Percentiles rank a stretch among this genome's conserved stretches.
Conservation (phyloP, 345 rosid species). For the Raphanus raphanistrum region DNA sequence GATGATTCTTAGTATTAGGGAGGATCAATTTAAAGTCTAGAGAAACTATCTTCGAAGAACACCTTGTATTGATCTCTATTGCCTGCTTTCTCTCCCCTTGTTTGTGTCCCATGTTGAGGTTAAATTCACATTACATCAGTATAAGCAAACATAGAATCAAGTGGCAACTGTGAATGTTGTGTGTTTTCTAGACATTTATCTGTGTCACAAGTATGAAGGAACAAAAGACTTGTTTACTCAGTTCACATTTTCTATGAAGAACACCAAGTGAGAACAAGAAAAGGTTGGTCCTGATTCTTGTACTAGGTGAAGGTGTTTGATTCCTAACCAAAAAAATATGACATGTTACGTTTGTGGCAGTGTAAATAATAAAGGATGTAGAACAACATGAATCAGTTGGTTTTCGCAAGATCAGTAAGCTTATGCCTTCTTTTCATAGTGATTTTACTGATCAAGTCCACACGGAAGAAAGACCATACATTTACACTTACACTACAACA, state of each 20-base stretch:
- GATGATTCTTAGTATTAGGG: conserved; percentile 38
- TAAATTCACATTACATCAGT: conserved; percentile 1
- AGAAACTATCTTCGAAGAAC: neutral
- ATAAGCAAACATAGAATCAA: conserved; percentile 1
- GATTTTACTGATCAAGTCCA: conserved; percentile 38
- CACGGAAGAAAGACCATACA: conserved; percentile 40
- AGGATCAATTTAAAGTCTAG: neutral
- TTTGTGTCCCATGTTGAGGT: conserved; percentile 10
- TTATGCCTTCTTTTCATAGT: conserved; percentile 30
- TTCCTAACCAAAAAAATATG: neutral
- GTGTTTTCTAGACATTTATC: conserved; percentile 10
- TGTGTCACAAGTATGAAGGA: neutral
- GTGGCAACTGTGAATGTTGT: conserved; percentile 22
- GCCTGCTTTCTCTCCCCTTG: conserved; percentile 5
- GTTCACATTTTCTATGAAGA: neutral
- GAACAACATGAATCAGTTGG: neutral
- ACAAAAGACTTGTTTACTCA: neutral
- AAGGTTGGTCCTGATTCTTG: conserved; percentile 16
- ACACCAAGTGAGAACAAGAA: conserved; percentile 21
- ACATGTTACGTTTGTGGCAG: neutral
- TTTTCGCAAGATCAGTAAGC: conserved; percentile 17
- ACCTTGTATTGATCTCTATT: neutral
- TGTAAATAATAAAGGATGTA: conserved; percentile 1
- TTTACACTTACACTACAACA: conserved; percentile 47
- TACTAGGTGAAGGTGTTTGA: neutral